These are phyloP conservation scores for Neotropicomus parvogracilis DNA, from an alignment of 1,284 basidiomycete genomes.

Conservation along the genomic window DNA sequence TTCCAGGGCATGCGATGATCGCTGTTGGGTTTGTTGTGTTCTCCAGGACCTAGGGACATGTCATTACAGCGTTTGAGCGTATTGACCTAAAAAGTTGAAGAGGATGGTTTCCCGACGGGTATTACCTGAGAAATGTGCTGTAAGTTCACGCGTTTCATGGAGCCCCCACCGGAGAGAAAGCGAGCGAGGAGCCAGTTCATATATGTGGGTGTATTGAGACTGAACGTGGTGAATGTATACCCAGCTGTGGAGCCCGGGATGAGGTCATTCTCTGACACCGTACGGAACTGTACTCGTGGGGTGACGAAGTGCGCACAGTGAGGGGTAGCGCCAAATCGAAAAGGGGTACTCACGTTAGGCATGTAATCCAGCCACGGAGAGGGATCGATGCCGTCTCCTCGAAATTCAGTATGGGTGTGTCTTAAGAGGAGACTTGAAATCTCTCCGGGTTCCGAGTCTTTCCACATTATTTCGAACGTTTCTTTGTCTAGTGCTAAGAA, in stretches of 20 bases:
- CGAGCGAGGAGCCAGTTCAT: slow-evolving; percentile 63
- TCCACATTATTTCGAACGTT: slow-evolving; percentile 72
- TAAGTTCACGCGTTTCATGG: slow-evolving; percentile 50
- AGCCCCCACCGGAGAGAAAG: slow-evolving; percentile 60
- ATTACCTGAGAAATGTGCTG: slow-evolving; percentile 62
- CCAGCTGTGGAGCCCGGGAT: slow-evolving; percentile 44
- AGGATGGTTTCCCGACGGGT: not conserved
- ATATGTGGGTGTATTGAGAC: slow-evolving; percentile 67
- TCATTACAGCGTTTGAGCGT: not conserved
- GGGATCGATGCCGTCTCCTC: slow-evolving; percentile 39
- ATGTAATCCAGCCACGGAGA: slow-evolving; percentile 51
- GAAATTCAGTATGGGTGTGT: slow-evolving; percentile 58
- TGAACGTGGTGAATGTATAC: slow-evolving; percentile 59
- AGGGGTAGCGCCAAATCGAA: not conserved
- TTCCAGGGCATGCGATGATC: slow-evolving; percentile 62
- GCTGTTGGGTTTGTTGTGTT: slow-evolving; percentile 29
- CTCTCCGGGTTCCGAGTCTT: slow-evolving; percentile 54
- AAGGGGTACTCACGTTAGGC: slow-evolving; percentile 52
- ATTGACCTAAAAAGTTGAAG: too few relatives aligned
- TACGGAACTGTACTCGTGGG: slow-evolving; percentile 44
- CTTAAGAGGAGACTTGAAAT: slow-evolving; percentile 60
- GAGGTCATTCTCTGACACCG: slow-evolving; percentile 44
- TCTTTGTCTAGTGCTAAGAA: slow-evolving; percentile 61
- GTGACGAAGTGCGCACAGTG: not conserved
- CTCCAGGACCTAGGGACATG: slow-evolving; percentile 16